Base-by-base conservation (phyloP, 2,329 filamentous ascomycete species). In the Myriangium duriaei region DNA sequence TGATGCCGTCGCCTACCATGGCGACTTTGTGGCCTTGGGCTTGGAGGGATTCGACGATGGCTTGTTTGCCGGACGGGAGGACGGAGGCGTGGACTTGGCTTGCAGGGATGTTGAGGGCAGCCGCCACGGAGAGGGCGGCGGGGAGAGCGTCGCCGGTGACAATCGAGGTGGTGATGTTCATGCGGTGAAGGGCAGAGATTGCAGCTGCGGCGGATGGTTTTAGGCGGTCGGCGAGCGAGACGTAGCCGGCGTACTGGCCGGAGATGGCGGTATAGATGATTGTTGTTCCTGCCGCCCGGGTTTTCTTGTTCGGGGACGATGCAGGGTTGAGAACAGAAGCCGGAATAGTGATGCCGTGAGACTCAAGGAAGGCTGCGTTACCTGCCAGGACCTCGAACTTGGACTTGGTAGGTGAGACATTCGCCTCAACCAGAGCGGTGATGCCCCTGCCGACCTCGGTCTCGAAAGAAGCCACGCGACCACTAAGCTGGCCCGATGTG, bases 1-100 rank as follows among this genome's bases (percentile, higher is more conserved):
- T 98, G 71, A 98, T 95, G 30, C 91, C 91, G 58, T 98, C 91
- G 37, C 91, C 87, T 11, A 96, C 87, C 91, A 98, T 98, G 48
- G 84, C 91, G 16, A 96, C 84, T 34, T 81, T 68, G 50, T 86
- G 74, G 43, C 85, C 85, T 35, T 68, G 60, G 0, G 69, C 65
- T 61, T 95, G 85, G 12, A 96, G 71, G 38, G 79, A 65, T 34
- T 76, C 73, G 50, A 98, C 71, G 48, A 96, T 92, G 17, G 72
- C 67, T 56, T 92, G 87, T 57, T 98, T 98, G 62, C 93, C 82
- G 46, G 85, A 79, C 0, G 91, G 91, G 3, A 82, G 85, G 33
- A 88, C 82, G n/a, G 83, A 82, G 10, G 91, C 85, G 53, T 79
- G 80, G 26, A 96, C 84, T 45, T 86, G 70, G 3, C 79, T 71